Evolutionary conservation across 2,329 filamentous ascomycete genomes (phyloP), one percentile per base, ranked within the genome.

Genomic region (Colletotrichum neosansevieriae): DNA sequence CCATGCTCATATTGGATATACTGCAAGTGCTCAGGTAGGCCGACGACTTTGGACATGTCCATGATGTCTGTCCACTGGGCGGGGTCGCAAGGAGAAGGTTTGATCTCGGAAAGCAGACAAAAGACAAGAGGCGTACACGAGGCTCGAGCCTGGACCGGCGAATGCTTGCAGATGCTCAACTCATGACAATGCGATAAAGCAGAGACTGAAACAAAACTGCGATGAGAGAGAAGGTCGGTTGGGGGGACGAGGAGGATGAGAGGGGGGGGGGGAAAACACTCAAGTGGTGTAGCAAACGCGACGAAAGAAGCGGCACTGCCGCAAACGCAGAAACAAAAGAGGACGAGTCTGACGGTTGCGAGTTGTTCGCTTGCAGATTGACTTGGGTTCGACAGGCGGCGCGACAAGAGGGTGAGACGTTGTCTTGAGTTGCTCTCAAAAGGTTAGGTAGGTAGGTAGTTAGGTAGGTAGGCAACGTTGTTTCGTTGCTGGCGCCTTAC

Each of bases 1-100:
- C 79, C 78, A 76, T 91, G 88, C 66, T 88, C 82, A 74, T 91
- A 91, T 74, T 89, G 88, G 38, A 89, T 81, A 74, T 89, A 91
- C 58, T 81, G 79, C 50, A 91, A 79, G 72, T 87, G 84, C 51
- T 79, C 74, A 10, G 84, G 82, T 12, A 84, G 76, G 61, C 76
- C 72, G 63, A 74, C 75, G 45, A 72, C 72, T 68, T 74, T 75
- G 56, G 73, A 73, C 67, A 77, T 62, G 65, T 77, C 79, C 81
- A 82, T 83, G 42, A n/a, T 56, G 62, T 29, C 36, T 34, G n/a
- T 51, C 45, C 6, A 29, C 29, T 29, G 29, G 40, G 40, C 29
- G 44, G 9, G 12, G 15, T 11, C 42, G 10, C 36, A 36, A 12
- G 38, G 13, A 11, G n/a, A 42, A 17, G 10, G 6, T 7, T 32